Base-by-base conservation (phyloP, 495 filamentous ascomycete genomes). In the Saxophila tyrrhenica region DNA sequence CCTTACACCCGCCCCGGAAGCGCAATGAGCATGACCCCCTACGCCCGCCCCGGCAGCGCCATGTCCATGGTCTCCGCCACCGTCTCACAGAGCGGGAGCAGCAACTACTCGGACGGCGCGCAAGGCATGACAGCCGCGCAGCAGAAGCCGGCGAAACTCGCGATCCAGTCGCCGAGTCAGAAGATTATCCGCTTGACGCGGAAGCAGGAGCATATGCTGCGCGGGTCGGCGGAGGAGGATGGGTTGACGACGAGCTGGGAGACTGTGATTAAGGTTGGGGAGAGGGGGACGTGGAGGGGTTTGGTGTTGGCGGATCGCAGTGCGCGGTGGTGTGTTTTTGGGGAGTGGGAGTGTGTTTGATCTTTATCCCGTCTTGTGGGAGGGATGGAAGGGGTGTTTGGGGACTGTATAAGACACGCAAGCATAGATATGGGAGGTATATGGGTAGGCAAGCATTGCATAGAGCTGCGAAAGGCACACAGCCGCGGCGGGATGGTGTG, bases 311-410 rank as follows among this genome's bases (percentile, higher is more conserved):
- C 92, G 13, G 92, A 99, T 74, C 78, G 92, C 51, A 96, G 86
- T 56, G 94, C 91, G 9, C 75, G 92, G 57, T 99, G 92, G 92
- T 97, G 94, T 70, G 92, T 99, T 21, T 99, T 95, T 73, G 91
- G 85, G 24, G 92, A 99, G 72, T 99, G 92, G 92, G 80, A 87
- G 56, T 81, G 80, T 68, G 69, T 76, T 49, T 84, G 48, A 57
- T 51, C 10, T 3, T 39, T 2, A 35, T 35, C 5, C 13, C 13
- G 29, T 7, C 7, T 13, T 7, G 29, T 5, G 29, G 29, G 13
- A 13, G 29, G 29, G 29, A 35, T 5, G 29, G 29, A 13, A 35
- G 7, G 29, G 29, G 13, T 7, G 29, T 5, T 35, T 5, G 29
- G 29, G 29, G 29, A 13, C 7, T 35, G 29, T 35, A 35, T 35